Base-by-base conservation (phyloP, 768 basidiomycete species). In the Suillus alpinus region DNA sequence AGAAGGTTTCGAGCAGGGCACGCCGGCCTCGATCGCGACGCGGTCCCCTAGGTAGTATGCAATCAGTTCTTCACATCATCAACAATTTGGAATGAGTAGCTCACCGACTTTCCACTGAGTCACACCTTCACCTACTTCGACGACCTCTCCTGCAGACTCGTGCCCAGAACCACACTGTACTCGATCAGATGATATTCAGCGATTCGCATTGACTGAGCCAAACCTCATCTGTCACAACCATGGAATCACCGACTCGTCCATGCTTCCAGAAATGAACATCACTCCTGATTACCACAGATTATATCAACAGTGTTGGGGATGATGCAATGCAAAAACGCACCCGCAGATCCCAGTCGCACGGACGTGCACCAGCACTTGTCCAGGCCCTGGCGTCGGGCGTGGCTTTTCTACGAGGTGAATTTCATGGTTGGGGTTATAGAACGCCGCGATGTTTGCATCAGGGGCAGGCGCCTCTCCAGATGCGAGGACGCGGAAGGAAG, bases 211-310 rank as follows among this genome's bases (percentile, higher is more conserved):
- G 32, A 18, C 20, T 20, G 4, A 58, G 47, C 20, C 9, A 49
- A 46, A 84, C 86, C 74, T 88, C 86, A 62, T 87, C 86, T 14
- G 82, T 84, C 32, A 88, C 86, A 26, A 88, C 75, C 87, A 88
- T 88, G 0, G 85, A 85, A 65, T 86, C 84, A 9, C 87, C 87
- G 56, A 88, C 80, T 43, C 84, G 75, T 6, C 87, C 87, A 69
- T 88, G 85, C 63, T 86, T 80, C 87, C 87, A 89, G 70, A 88
- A 88, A 68, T 89, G 87, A 64, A 89, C 84, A 61, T 88, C 87
- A 51, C 85, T 87, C 78, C 87, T 88, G 59, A 59, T 36, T 26
- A 58, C 34, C 53, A 14, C 12, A 8, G 29, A 34, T 18, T 4
- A 1, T n/a, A 31, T 40, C 31, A 49, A 36, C 20, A n/a, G 18